phyloP scores from a whole-genome alignment of 352 stramenopile species.

The Achlya hypogyna region DNA sequence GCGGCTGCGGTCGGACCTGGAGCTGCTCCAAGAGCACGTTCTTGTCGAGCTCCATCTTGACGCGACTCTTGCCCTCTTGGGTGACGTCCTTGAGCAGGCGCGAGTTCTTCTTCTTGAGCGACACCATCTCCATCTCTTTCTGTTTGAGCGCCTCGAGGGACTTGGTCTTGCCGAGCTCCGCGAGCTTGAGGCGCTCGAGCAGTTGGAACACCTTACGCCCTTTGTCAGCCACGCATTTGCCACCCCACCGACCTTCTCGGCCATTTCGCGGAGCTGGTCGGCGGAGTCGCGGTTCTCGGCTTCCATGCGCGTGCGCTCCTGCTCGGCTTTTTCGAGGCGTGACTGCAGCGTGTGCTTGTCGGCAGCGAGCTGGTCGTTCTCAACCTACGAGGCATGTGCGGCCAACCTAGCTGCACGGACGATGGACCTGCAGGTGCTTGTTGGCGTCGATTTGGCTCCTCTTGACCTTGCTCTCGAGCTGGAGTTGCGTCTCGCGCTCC shows the following conservation, averaged over 20 bases:
- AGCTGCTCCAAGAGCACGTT: conserved; percentile 92
- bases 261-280: conserved; percentile 95
- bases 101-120: conserved; percentile 92
- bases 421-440: conserved; percentile 66
- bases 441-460: conserved; percentile 88
- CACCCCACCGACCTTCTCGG: conserved; percentile 74
- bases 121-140: conserved; percentile 91
- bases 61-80: conserved; percentile 86
- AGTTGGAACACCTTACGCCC: conserved; percentile 81
- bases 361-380: conserved; percentile 64
- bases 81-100: conserved; percentile 90
- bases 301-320: conserved; percentile 91
- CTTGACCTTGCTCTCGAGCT: conserved; percentile 90
- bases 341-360: conserved; percentile 72
- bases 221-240: not conserved
- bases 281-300: conserved; percentile 90
- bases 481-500: conserved; percentile 91
- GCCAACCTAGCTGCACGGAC: no score
- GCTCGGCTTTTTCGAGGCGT: conserved; percentile 85
- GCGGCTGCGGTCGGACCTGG: no score
- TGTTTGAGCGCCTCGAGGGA: conserved; percentile 89
- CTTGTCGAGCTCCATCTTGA: conserved; percentile 92
- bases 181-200: conserved; percentile 92
- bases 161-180: conserved; percentile 94
- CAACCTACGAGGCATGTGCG: conserved; percentile 30